A percentile compares a stretch with the other conserved stretches of the same genome.
Evolutionary conservation across 2,329 filamentous ascomycete species (phyloP).

Genomic region (Corinectria fuckeliana): DNA sequence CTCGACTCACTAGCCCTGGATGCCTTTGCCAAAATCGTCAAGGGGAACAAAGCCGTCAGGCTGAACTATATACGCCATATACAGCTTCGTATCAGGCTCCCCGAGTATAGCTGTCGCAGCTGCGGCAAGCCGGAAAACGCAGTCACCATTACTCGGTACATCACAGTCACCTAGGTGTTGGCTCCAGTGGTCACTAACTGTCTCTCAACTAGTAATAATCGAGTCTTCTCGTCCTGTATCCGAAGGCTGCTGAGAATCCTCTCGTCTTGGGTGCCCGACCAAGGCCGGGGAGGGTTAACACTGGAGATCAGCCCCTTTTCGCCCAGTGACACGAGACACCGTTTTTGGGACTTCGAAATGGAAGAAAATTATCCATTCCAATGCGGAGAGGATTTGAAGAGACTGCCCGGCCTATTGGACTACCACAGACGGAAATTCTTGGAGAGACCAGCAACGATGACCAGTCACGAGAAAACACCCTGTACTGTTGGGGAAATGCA

Average conservation of each 20-base stretch:
- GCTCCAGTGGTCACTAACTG: background rate
- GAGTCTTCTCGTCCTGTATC: background rate
- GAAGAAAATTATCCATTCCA: conserved; percentile 8
- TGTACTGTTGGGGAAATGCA: background rate
- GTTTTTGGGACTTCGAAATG: background rate
- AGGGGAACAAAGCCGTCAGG: background rate
- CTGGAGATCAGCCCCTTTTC: conserved; percentile 17
- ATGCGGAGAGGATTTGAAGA: background rate
- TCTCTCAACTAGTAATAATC: conserved; percentile 14
- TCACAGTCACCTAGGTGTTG: background rate
- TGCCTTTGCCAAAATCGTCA: background rate
- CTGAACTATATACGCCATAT: conserved; percentile 5
- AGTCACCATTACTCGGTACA: background rate
- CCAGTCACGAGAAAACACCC: background rate
- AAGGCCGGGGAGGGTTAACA: background rate
- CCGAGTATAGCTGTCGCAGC: background rate
- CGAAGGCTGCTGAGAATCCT: background rate
- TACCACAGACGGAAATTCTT: background rate
- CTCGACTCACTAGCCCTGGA: background rate
- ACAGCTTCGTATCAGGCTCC: conserved; percentile 8
- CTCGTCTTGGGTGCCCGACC: conserved; percentile 1
- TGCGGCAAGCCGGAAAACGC: background rate
- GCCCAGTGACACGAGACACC: conserved; percentile 15
- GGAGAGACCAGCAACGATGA: background rate
- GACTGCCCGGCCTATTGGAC: background rate